Conservation (phyloP, 768 basidiomycete genomes). For the Ephemerocybe angulata region DNA sequence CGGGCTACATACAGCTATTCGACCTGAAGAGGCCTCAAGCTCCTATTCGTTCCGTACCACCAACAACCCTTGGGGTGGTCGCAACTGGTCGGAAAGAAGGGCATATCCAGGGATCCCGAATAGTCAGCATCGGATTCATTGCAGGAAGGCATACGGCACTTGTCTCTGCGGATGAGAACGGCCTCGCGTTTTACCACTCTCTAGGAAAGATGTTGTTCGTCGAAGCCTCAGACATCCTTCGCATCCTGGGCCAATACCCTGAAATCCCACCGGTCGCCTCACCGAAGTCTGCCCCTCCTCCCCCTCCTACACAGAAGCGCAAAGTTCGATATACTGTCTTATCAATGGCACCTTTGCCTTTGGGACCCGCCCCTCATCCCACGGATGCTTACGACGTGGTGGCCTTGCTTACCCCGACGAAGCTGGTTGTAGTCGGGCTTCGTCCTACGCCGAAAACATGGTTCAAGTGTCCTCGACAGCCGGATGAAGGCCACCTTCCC, state of each 20-base stretch:
- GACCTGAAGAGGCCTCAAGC: conserved; percentile 67
- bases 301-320: conserved; percentile 37
- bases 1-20: conserved; percentile 83
- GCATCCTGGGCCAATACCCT: conserved; percentile 90
- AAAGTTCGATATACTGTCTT: conserved; percentile 65
- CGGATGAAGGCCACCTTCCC: conserved; percentile 40
- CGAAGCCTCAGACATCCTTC: conserved; percentile 89
- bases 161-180: conserved; percentile 84
- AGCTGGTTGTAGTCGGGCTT: conserved; percentile 89
- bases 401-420: conserved; percentile 84
- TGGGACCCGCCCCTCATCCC: conserved; percentile 68
- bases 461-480: conserved; percentile 67
- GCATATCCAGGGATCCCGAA: conserved; percentile 74
- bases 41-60: conserved; percentile 67
- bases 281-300: conserved; percentile 14
- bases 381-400: conserved; percentile 79
- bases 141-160: conserved; percentile 91
- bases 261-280: conserved; percentile 27
- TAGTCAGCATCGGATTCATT: conserved; percentile 81
- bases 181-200: conserved; percentile 92
- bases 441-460: conserved; percentile 92
- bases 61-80: conserved; percentile 65
- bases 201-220: conserved; percentile 93
- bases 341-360: conserved; percentile 75
- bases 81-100: conserved; percentile 81